Percentiles rank a stretch among this genome's conserved stretches.
phyloP scores from a whole-genome alignment of 441 rosid species.

The Bocquillonia castaneifolia region DNA sequence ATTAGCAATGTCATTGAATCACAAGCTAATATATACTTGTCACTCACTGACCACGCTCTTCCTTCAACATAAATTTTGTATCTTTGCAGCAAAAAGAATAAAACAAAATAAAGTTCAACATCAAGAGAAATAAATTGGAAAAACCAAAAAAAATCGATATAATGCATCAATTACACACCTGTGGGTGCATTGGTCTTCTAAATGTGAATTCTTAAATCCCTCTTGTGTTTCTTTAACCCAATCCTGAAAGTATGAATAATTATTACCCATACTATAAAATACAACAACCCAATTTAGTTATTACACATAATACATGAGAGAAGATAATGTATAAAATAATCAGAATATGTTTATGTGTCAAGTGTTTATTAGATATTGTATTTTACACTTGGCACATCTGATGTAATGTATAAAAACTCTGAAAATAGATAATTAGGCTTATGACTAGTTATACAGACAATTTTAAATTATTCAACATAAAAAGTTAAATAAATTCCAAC shows the following conservation, averaged over 20 bases:
- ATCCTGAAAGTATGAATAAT: constrained; percentile 37
- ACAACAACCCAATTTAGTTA: no score
- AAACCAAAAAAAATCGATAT: not conserved
- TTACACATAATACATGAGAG: no score
- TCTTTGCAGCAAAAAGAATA: constrained; percentile 1
- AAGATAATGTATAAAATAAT: no score
- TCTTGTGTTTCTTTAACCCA: constrained; percentile 47
- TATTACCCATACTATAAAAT: no score
- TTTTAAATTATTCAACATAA: no score
- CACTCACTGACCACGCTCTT: constrained; percentile 44
- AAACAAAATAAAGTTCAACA: not conserved
- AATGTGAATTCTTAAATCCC: constrained; percentile 63
- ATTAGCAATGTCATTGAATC: constrained; percentile 50
- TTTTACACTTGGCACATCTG: no score
- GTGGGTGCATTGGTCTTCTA: constrained; percentile 59
- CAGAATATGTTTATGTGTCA: no score
- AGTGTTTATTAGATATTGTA: no score
- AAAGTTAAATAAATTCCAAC: no score
- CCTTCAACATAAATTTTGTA: constrained; percentile 25
- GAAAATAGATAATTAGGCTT: no score
- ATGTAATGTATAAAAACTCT: no score
- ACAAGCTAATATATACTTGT: constrained; percentile 72
- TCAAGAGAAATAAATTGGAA: not conserved
- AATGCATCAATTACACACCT: constrained; percentile 31
- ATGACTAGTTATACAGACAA: no score